Evolutionary conservation across 2,329 filamentous ascomycete genomes (phyloP), one percentile per base, ranked within the genome.

Genomic region (Drechslerella dactyloides): DNA sequence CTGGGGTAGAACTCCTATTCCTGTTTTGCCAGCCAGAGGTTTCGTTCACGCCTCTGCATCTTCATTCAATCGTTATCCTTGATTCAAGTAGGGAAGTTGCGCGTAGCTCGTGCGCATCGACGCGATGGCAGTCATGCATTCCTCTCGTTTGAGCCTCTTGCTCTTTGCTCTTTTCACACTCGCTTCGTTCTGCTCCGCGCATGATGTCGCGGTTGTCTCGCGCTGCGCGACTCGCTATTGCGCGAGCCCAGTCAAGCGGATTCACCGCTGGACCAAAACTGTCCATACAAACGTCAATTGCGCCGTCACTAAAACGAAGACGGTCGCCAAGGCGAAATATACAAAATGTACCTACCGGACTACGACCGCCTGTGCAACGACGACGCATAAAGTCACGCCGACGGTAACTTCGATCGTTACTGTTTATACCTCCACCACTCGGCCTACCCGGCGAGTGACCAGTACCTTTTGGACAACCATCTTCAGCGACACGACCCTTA

Each of bases 211-310:
- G 13, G 52, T 48, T 7, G 23, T 54, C 30, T 10, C 52, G 21
- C 51, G 54, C 30, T 64, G 60, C 30, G 51, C 51, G 11, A 64
- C 60, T 10, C 51, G 42, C n/a, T 64, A 30, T 30, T 64, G 60
- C 30, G 51, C 24, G 10, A 30, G 4, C 8, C 40, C 37, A 1
- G 40, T 42, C 27, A 64, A 56, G 24, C 11, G 21, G 6, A 30
- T 56, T 30, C 44, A 46, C 21, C 54, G 40, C 11, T 55, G 40
- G 17, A 64, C 42, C n/a, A 55, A 50, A 27, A 64, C 60, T 1
- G 42, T 64, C 42, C 30, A 46, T 24, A 13, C 40, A 10, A 64
- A 17, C 10, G 21, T 37, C 30, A 53, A 15, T n/a, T 51, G 55
- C 7, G 55, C 60, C 23, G 30, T 56, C 5, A 64, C 52, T 3